Evolutionary conservation across 441 rosid species (phyloP), one percentile per base, ranked within the genome.

Genomic region (Geranium incanum): DNA sequence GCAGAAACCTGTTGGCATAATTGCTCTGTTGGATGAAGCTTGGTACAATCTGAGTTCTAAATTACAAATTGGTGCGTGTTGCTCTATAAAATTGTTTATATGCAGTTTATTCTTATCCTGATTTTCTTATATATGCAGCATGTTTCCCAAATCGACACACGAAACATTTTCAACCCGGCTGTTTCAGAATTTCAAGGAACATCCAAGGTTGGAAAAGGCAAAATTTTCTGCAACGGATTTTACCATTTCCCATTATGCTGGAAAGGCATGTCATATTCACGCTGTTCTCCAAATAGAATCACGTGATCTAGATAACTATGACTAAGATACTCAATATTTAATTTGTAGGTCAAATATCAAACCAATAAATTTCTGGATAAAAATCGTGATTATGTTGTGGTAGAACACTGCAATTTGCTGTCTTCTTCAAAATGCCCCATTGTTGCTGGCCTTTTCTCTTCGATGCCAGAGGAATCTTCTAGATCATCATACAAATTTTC

Each of bases 1-100:
- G 15, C 97, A 95, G 99, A 95, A 93, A 86, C 99, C 99, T 67
- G 98, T 97, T 86, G 99, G 99, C 76, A 93, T 95, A 70, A 89
- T 95, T 74, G 93, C 99, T 76, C 95, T 95, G 74, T 88, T 95
- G 71, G 98, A 95, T 84, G 98, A 95, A 85, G 99, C 99, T 80
- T 95, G 99, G 99, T 95, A 82, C 65, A 60, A 60, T 60, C 65
- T 60, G 64, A 86, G 97, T 83, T 65, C 41, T 37, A 12, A 18
- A 12, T 13, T 38, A 13, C 43, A 41, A 59, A 45, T 64, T 78
- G 71, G 71, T 66, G 7, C 37, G 69, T 28, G 36, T 73, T 6
- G 65, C 36, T 66, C 57, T 37, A 68, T 72, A 65, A 55, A 19
- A 38, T 70, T 72, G 33, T 64, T 37, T 50, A 68, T 57, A 28